These are phyloP conservation scores for Cytauxzoon felis DNA, from an alignment of 169 alveolate species.

Conservation along the genomic window DNA sequence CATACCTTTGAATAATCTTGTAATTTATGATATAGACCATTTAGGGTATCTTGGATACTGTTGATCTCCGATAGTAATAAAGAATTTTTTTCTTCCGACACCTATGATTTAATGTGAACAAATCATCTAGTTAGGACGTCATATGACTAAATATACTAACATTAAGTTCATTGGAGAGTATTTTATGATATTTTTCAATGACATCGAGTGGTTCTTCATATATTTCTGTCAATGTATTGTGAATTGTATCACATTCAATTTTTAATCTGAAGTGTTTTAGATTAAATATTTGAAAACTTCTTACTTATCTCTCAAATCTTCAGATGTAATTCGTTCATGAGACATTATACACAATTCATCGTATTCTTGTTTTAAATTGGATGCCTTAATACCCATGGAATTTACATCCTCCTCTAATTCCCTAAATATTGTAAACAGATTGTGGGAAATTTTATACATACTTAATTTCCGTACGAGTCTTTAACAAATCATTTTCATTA, in stretches of 20 bases:
- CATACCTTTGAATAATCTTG: no score
- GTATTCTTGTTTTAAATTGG: slow-evolving; percentile 16
- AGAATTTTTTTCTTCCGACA: background rate
- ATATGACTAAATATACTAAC: background rate
- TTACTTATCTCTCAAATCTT: background rate
- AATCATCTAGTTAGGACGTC: no score
- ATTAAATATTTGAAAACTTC: background rate
- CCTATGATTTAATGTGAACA: no score
- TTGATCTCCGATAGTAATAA: no score
- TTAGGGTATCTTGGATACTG: no score
- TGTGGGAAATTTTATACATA: slow-evolving; percentile 8
- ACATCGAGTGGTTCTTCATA: slow-evolving; percentile 49
- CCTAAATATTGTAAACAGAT: no score
- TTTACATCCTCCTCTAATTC: no score
- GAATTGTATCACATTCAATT: slow-evolving; percentile 17
- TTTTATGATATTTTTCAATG: background rate
- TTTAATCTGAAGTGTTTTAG: background rate
- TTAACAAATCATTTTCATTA: slow-evolving; percentile 37
- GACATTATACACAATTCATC: slow-evolving; percentile 18
- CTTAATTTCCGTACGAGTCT: slow-evolving; percentile 43
- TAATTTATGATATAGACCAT: no score
- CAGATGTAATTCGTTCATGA: slow-evolving; percentile 4
- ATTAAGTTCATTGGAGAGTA: slow-evolving; percentile 11
- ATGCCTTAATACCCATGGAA: no score
- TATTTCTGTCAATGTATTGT: slow-evolving; percentile 21